Conservation (phyloP, 2,329 filamentous ascomycete species). For the Neoscytalidium dimidiatum region DNA sequence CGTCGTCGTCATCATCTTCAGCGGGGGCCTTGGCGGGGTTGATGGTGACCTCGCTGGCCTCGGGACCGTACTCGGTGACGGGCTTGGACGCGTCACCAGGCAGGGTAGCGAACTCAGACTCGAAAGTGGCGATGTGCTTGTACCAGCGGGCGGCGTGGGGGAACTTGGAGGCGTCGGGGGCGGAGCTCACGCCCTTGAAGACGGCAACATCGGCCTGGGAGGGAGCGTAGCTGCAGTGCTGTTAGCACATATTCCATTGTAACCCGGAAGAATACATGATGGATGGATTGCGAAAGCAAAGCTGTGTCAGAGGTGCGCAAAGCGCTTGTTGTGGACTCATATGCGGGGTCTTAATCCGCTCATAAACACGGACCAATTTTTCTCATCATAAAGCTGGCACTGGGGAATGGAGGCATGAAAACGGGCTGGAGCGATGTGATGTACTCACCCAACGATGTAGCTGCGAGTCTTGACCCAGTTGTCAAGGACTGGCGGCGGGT, state of each 20-base stretch:
- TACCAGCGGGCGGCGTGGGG: conserved; percentile 96
- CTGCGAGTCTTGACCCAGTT: conserved; percentile 73
- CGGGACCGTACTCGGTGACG: conserved; percentile 89
- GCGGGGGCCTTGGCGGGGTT: conserved; percentile 84
- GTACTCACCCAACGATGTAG: conserved; percentile 80
- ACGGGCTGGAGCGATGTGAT: conserved; percentile 23
- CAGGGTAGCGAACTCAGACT: conserved; percentile 88
- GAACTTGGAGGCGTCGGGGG: conserved; percentile 82
- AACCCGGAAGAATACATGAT: conserved; percentile 3
- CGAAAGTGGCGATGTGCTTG: conserved; percentile 94
- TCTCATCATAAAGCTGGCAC: conserved; percentile 68
- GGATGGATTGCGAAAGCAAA: conserved; percentile 18
- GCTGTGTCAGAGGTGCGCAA: conserved; percentile 72
- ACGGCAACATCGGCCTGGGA: conserved; percentile 94
- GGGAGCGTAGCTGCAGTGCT: conserved; percentile 58
- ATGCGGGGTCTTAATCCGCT: conserved; percentile 89
- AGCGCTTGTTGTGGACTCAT: conserved; percentile 77
- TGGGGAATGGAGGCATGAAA: conserved; percentile 24
- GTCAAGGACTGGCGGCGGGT: conserved; percentile 60
- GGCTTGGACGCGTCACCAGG: conserved; percentile 88
- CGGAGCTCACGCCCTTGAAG: conserved; percentile 82
- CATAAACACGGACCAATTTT: conserved; percentile 94
- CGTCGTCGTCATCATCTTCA: conserved; percentile 66
- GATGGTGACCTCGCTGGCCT: conserved; percentile 71
- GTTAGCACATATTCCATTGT: conserved; percentile 29